Evolutionary conservation across 2,329 filamentous ascomycete genomes (phyloP).

Genomic region (Trichothecium sympodiale): DNA sequence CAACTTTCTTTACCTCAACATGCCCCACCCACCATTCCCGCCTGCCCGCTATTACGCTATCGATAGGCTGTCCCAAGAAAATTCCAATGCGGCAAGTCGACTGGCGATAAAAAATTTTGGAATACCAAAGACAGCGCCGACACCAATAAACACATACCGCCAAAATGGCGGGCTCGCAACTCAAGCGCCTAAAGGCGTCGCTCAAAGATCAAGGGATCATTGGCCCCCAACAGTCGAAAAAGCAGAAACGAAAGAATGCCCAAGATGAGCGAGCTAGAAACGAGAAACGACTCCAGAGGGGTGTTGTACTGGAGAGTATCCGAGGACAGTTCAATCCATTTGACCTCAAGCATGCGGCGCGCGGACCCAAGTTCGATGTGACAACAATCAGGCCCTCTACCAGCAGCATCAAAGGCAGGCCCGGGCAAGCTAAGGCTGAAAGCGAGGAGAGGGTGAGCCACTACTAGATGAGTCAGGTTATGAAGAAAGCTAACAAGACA

Average conservation of each 20-base stretch:
- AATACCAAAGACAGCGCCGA: background rate
- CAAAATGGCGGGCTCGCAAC: constrained; percentile 85
- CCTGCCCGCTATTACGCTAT: background rate
- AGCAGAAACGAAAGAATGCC: constrained; percentile 69
- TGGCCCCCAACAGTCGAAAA: constrained; percentile 89
- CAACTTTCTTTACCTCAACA: too few relatives aligned
- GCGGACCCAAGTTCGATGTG: constrained; percentile 76
- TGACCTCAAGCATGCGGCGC: constrained; percentile 72
- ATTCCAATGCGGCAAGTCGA: background rate
- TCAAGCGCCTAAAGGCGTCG: constrained; percentile 90
- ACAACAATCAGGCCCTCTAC: constrained; percentile 52
- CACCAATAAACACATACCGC: constrained; percentile 6
- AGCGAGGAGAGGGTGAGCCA: constrained; percentile 67
- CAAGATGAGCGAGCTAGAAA: constrained; percentile 53
- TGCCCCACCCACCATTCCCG: background rate
- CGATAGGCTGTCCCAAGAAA: constrained; percentile 14
- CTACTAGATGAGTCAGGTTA: background rate
- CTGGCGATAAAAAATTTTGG: constrained; percentile 11
- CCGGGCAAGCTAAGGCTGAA: constrained; percentile 72
- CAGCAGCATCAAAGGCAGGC: constrained; percentile 56
- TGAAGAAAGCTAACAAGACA: background rate
- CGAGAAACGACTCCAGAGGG: constrained; percentile 66
- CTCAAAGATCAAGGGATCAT: constrained; percentile 82
- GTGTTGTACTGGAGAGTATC: constrained; percentile 71
- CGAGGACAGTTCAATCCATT: constrained; percentile 97